These are phyloP conservation scores for Xylaria acuta DNA, from an alignment of 495 filamentous ascomycete species.

Conservation along the genomic window DNA sequence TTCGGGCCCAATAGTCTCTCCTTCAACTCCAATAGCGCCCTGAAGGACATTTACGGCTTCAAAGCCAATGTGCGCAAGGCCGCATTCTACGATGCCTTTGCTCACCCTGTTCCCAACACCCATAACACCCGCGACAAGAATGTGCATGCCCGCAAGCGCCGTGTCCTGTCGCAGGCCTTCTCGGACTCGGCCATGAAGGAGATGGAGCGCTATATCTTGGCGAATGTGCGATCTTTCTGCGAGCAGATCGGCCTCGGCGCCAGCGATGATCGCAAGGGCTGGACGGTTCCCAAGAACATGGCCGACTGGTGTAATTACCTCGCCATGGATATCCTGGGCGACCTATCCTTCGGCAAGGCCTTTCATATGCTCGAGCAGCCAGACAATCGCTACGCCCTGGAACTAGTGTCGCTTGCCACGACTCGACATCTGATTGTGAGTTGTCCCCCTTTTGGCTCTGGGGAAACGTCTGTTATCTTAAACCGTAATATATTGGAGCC, in stretches of 20 bases:
- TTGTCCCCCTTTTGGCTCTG: background rate
- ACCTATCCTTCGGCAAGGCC: conserved; percentile 72
- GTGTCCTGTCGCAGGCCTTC: conserved; percentile 69
- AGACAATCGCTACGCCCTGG: conserved; percentile 64
- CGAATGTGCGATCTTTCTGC: conserved; percentile 58
- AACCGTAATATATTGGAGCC: background rate
- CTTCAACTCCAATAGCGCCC: conserved; percentile 61
- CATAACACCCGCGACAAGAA: conserved; percentile 65
- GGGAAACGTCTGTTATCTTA: background rate
- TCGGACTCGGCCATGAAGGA: conserved; percentile 61
- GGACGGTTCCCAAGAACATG: conserved; percentile 60
- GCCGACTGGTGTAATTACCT: conserved; percentile 70
- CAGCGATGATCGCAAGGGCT: conserved; percentile 47
- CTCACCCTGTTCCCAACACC: conserved; percentile 63
- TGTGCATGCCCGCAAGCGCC: conserved; percentile 66
- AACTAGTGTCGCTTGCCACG: conserved; percentile 61
- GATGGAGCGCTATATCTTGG: conserved; percentile 65
- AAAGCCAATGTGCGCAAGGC: conserved; percentile 67
- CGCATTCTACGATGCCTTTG: conserved; percentile 69
- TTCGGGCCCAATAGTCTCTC: conserved; percentile 68
- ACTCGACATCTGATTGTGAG: conserved; percentile 63
- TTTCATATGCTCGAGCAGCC: conserved; percentile 72
- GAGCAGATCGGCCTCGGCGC: conserved; percentile 52
- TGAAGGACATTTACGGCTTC: conserved; percentile 68
- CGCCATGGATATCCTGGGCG: conserved; percentile 76